Evolutionary conservation across 2,329 filamentous ascomycete genomes (phyloP).

Genomic region (Apiospora marii): DNA sequence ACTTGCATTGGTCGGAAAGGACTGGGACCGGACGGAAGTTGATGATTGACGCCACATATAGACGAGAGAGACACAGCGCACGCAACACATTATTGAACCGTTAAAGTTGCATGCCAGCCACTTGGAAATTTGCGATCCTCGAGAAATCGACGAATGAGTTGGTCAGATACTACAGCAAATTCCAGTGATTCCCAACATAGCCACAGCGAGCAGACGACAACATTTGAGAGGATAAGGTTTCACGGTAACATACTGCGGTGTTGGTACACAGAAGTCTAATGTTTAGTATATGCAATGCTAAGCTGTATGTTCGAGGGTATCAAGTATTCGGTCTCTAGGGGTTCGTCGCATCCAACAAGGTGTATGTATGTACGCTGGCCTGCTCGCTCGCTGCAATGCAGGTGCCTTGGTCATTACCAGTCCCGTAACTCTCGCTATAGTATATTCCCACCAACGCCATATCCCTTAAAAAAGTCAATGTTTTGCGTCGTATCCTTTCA

Average conservation of each 20-base stretch:
- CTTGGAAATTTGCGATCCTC: not conserved
- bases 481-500: not conserved
- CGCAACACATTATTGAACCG: not conserved
- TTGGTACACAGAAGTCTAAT: not conserved
- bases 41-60: slow-evolving; percentile 11
- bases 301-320: slow-evolving; percentile 24
- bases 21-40: not conserved
- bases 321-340: slow-evolving; percentile 20
- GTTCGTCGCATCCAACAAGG: slow-evolving; percentile 7
- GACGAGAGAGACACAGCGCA: not conserved
- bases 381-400: not conserved
- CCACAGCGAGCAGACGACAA: not conserved
- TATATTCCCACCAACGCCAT: not conserved
- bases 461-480: not conserved
- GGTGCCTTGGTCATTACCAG: not conserved
- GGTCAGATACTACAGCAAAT: not conserved
- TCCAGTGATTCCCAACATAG: not conserved
- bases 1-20: slow-evolving; percentile 16
- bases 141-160: not conserved
- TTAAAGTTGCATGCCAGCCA: not conserved
- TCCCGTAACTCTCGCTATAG: not conserved
- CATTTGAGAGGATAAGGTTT: not conserved
- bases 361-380: not conserved
- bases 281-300: slow-evolving; percentile 20
- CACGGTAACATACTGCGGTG: not conserved